These are phyloP conservation scores for Spinellus fusiger DNA, from an alignment of 192 early-diverging fungal genomes.

Conservation along the genomic window DNA sequence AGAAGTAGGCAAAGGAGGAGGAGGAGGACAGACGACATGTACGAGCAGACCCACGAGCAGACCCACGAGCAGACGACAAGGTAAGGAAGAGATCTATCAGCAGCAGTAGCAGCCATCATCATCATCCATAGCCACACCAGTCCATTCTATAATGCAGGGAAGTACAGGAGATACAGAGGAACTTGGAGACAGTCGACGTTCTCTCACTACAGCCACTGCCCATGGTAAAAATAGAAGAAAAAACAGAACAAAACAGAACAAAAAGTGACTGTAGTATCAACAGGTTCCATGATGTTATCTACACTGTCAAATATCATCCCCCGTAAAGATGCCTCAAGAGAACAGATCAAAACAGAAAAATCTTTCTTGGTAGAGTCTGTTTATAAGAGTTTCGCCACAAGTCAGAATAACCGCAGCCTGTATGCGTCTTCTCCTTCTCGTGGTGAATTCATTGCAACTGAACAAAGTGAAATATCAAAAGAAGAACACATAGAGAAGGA, in stretches of 20 bases:
- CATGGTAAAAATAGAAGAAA: too few species aligned
- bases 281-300: slow-evolving; percentile 8
- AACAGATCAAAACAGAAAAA: neutral
- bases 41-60: slow-evolving; percentile 1
- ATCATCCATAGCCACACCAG: too few species aligned
- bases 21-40: too few species aligned
- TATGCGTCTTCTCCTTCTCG: neutral
- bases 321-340: neutral
- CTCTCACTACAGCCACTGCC: too few species aligned
- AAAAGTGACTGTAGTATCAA: too few species aligned
- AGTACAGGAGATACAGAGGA: too few species aligned
- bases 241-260: too few species aligned
- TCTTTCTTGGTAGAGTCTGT: neutral
- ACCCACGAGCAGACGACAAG: neutral
- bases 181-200: too few species aligned
- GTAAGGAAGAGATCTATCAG: neutral
- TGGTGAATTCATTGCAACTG: neutral
- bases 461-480: neutral
- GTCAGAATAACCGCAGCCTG: neutral
- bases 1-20: too few species aligned
- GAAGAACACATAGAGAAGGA: neutral
- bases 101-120: neutral
- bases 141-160: too few species aligned
- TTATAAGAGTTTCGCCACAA: slow-evolving; percentile 4
- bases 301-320: neutral